phyloP scores from a whole-genome alignment of 169 alveolate species.

The Plasmodium chabaudi region DNA sequence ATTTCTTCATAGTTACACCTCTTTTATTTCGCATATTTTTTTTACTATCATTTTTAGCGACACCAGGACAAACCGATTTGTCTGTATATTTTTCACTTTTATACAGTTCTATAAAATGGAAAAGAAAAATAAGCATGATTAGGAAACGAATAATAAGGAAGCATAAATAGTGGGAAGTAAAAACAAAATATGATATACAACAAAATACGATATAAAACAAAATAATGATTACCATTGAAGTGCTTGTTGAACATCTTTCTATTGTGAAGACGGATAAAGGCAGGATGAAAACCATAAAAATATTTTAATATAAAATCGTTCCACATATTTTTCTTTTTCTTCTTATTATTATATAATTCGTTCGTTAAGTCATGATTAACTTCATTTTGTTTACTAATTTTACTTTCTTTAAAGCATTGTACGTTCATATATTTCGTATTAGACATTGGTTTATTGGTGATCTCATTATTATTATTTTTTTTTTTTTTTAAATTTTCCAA shows the following conservation, averaged over 20 bases:
- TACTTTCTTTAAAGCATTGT: slow-evolving; percentile 22
- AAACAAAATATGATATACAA: no score
- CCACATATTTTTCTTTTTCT: background rate
- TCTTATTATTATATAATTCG: background rate
- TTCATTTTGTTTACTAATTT: background rate
- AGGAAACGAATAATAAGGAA: background rate
- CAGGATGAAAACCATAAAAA: slow-evolving; percentile 38
- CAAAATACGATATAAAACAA: background rate
- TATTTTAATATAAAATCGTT: background rate
- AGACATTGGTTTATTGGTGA: no score
- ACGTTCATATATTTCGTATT: slow-evolving; percentile 25
- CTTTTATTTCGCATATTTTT: no score
- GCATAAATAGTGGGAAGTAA: background rate
- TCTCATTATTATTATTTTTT: slow-evolving; percentile 1
- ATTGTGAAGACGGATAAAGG: slow-evolving; percentile 59
- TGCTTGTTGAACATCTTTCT: slow-evolving; percentile 32
- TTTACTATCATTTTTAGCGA: background rate
- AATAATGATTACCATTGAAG: slow-evolving; percentile 14
- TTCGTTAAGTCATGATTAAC: background rate
- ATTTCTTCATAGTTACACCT: slow-evolving; percentile 3
- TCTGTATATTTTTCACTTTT: slow-evolving; percentile 55
- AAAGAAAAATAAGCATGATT: background rate
- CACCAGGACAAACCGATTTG: background rate
- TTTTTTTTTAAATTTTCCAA: slow-evolving; percentile 32
- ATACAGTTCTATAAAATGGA: slow-evolving; percentile 14